Conservation (phyloP, 2,329 filamentous ascomycete genomes). For the Trichoderma oligosporum region DNA sequence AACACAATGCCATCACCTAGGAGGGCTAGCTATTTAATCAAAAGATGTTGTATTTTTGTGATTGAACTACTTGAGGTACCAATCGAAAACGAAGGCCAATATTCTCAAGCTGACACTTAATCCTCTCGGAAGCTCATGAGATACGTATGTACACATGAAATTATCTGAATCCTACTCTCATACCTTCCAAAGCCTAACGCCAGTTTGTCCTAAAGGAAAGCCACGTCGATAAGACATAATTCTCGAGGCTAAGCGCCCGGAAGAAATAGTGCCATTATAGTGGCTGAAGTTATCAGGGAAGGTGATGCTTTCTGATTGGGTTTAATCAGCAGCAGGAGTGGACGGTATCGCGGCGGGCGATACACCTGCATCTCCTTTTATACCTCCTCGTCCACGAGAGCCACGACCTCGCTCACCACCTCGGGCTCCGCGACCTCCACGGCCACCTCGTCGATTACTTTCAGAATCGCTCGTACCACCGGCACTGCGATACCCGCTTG, state of each 20-base stretch:
- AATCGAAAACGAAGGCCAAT: constrained; percentile 32
- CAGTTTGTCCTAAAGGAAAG: constrained; percentile 21
- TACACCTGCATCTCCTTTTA: constrained; percentile 56
- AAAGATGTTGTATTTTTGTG: constrained; percentile 2
- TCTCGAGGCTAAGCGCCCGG: constrained; percentile 10
- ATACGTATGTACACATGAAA: constrained; percentile 30
- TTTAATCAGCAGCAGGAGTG: constrained; percentile 43
- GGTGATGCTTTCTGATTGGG: constrained; percentile 2
- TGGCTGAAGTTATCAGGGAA: constrained; percentile 7
- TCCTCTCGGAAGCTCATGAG: constrained; percentile 36
- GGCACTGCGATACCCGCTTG: constrained; percentile 80
- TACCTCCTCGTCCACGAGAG: constrained; percentile 53
- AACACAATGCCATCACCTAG: neutral
- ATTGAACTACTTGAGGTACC: constrained; percentile 30
- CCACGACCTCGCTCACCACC: constrained; percentile 57
- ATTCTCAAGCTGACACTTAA: constrained; percentile 29
- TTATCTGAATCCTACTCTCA: constrained; percentile 20
- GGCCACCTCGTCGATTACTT: constrained; percentile 52
- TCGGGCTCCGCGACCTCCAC: constrained; percentile 56
- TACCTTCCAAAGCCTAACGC: constrained; percentile 24
- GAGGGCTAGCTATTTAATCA: neutral
- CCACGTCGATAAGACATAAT: constrained; percentile 4
- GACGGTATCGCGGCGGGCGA: constrained; percentile 53
- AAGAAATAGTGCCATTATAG: constrained; percentile 11
- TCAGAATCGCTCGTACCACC: constrained; percentile 69